Percentiles rank a stretch among this genome's conserved stretches.
These are phyloP conservation scores for Podaxis pistillaris DNA, from an alignment of 768 basidiomycete genomes.

Conservation along the genomic window DNA sequence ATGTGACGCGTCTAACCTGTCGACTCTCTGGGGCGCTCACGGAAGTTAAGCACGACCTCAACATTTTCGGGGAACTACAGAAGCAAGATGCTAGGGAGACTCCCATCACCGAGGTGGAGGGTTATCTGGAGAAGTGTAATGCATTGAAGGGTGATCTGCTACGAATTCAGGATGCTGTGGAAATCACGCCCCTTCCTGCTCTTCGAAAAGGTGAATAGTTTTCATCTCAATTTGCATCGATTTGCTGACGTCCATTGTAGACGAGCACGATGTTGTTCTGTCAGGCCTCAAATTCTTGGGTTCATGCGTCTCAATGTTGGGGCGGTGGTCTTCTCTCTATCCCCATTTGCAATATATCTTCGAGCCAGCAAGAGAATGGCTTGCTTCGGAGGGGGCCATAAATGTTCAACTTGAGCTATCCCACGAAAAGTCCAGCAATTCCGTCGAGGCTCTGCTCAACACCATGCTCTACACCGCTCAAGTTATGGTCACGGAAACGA, in stretches of 20 bases:
- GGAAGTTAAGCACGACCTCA: conserved; percentile 18
- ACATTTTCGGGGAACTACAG: conserved; percentile 2
- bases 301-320: conserved; percentile 1
- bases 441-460: conserved; percentile 51
- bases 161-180: conserved; percentile 20
- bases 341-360: conserved; percentile 14
- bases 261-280: conserved; percentile 5
- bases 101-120: conserved; percentile 22
- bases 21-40: conserved; percentile 33
- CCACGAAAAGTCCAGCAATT: not conserved
- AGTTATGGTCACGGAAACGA: conserved; percentile 37
- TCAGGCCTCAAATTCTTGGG: not conserved
- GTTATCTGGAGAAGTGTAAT: conserved; percentile 23
- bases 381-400: not conserved
- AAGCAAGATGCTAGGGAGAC: not conserved
- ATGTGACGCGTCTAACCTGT: conserved; percentile 25
- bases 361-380: conserved; percentile 10
- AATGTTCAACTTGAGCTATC: not conserved
- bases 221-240: not conserved
- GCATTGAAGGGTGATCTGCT: conserved; percentile 25
- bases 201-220: conserved; percentile 35
- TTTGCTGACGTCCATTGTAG: not conserved
- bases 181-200: conserved; percentile 27
- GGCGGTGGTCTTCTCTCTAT: conserved; percentile 3
- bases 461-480: conserved; percentile 67